These are phyloP conservation scores for Solanum chilense DNA, from an alignment of 257 asterid genomes.

Conservation along the genomic window DNA sequence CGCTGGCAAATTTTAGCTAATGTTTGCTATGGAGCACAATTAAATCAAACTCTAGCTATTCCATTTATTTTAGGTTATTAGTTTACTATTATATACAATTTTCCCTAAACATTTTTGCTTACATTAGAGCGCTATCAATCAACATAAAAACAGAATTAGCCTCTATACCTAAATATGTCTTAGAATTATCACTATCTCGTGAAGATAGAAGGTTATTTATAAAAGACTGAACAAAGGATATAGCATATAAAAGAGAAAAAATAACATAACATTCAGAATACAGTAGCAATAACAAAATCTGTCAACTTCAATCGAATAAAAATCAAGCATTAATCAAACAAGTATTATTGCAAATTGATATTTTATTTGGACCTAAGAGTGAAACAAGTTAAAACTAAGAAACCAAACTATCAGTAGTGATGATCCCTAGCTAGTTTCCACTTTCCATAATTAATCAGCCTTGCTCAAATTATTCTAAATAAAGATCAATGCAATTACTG, in stretches of 20 bases:
- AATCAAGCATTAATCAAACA: not conserved
- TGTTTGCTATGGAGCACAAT: too few species aligned
- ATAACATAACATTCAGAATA: too few species aligned
- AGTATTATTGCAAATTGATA: not conserved
- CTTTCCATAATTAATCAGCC: not conserved
- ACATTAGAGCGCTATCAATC: too few species aligned
- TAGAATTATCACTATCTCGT: too few species aligned
- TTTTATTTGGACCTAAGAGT: not conserved
- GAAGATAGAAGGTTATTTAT: not conserved
- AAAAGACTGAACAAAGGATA: not conserved
- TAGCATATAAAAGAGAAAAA: not conserved
- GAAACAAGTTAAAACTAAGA: not conserved
- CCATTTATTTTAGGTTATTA: too few species aligned
- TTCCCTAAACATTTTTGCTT: too few species aligned
- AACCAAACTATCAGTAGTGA: not conserved
- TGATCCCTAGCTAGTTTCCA: not conserved
- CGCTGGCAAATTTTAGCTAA: too few species aligned
- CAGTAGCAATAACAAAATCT: not conserved
- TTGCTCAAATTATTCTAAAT: not conserved
- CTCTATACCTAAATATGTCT: too few species aligned
- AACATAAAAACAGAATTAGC: too few species aligned
- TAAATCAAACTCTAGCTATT: too few species aligned
- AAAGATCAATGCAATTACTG: constrained; percentile 6
- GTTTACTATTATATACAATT: too few species aligned
- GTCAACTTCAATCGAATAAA: not conserved